Percentiles rank a stretch among this genome's conserved stretches.
These are phyloP conservation scores for Phytophthora colocasiae DNA, from an alignment of 352 stramenopile genomes.

Conservation along the genomic window DNA sequence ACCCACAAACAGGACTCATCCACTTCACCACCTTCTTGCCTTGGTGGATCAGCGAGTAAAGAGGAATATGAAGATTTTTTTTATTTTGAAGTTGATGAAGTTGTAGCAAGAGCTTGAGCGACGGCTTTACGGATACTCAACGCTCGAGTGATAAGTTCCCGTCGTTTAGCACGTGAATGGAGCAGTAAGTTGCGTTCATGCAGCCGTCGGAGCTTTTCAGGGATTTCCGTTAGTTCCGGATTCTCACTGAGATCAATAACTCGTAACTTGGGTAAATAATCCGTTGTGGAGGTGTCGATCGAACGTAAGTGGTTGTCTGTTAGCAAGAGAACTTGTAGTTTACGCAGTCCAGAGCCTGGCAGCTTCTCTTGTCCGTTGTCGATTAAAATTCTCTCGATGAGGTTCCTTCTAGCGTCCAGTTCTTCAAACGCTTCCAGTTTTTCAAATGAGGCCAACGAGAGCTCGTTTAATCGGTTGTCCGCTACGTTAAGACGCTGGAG, in stretches of 20 bases:
- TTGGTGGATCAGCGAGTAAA: conserved; percentile 70
- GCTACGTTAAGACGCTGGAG: conserved; percentile 58
- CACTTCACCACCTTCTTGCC: conserved; percentile 68
- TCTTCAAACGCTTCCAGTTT: conserved; percentile 51
- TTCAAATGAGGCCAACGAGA: conserved; percentile 41
- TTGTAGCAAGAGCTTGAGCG: conserved; percentile 35
- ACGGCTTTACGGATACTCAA: conserved; percentile 61
- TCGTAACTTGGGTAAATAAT: conserved; percentile 37
- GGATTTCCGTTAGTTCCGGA: conserved; percentile 34
- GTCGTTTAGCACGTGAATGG: conserved; percentile 64
- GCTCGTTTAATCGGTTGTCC: conserved; percentile 43
- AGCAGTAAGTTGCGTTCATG: conserved; percentile 71
- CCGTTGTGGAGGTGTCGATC: conserved; percentile 39
- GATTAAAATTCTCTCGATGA: conserved; percentile 41
- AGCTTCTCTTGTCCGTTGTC: conserved; percentile 39
- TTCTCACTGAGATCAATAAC: conserved; percentile 60
- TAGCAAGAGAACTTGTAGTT: conserved; percentile 51
- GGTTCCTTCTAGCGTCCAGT: conserved; percentile 49
- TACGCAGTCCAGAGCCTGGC: conserved; percentile 34
- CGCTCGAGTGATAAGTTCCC: conserved; percentile 67
- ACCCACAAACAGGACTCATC: conserved; percentile 63
- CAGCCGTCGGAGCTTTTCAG: conserved; percentile 65
- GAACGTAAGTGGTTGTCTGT: conserved; percentile 45
- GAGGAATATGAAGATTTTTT: not conserved
- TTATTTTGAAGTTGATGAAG: not conserved